Conservation (phyloP, 2,329 filamentous ascomycete species). For the Penicillium decumbens region DNA sequence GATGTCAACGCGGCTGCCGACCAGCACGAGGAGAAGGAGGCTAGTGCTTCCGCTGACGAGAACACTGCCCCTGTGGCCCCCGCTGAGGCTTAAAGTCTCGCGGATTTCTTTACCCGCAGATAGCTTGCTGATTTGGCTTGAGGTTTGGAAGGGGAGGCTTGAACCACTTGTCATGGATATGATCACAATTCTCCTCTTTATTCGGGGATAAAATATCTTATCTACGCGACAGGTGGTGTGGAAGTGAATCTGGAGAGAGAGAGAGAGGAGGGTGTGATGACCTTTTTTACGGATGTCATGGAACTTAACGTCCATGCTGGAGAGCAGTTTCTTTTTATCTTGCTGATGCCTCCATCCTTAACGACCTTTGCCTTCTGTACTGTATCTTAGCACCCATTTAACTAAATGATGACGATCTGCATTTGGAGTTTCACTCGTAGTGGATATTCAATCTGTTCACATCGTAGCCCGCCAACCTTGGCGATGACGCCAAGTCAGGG, state of each 20-base stretch:
- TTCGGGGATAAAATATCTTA: conserved; percentile 20
- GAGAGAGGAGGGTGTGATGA: conserved; percentile 25
- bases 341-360: conserved; percentile 26
- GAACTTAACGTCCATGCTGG: conserved; percentile 21
- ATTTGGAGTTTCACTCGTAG: conserved; percentile 24
- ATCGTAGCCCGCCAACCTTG: conserved; percentile 3
- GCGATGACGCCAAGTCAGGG: conserved; percentile 19
- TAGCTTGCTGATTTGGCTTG: conserved; percentile 14
- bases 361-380: conserved; percentile 39
- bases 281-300: conserved; percentile 23
- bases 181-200: conserved; percentile 19
- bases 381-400: conserved; percentile 43
- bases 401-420: conserved; percentile 35
- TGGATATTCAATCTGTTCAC: neutral
- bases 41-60: conserved; percentile 43
- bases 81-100: conserved; percentile 28
- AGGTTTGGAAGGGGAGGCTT: conserved; percentile 13
- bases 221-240: conserved; percentile 17
- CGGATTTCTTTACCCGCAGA: conserved; percentile 18
- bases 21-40: conserved; percentile 43
- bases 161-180: conserved; percentile 21
- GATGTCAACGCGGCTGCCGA: conserved; percentile 55
- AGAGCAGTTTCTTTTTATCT: conserved; percentile 21
- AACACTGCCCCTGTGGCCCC: conserved; percentile 36
- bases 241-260: conserved; percentile 17